Evolutionary conservation across 129 eudicot species (phyloP).

Genomic region (Lactuca saligna): DNA sequence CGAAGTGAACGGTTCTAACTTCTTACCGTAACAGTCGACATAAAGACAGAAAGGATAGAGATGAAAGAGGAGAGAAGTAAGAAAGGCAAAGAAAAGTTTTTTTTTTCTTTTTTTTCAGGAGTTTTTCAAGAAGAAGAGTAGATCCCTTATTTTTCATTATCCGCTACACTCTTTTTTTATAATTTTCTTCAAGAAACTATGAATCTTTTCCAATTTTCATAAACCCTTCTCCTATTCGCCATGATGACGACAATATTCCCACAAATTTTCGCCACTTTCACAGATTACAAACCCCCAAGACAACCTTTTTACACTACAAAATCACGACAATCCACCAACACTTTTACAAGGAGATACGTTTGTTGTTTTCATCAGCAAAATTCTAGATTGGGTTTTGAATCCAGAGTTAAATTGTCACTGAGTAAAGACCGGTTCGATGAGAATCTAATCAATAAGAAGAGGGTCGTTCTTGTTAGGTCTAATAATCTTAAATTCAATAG

Average conservation of each 20-base stretch:
- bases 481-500: slow-evolving; percentile 41
- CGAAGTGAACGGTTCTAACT: neutral
- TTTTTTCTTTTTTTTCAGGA: too few relatives aligned
- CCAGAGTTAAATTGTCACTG: slow-evolving; percentile 21
- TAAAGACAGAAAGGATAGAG: neutral
- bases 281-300: slow-evolving; percentile 34
- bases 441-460: slow-evolving; percentile 23
- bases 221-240: slow-evolving; percentile 17
- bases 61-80: neutral
- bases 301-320: slow-evolving; percentile 26
- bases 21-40: neutral
- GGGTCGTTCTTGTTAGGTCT: slow-evolving; percentile 50
- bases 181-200: slow-evolving; percentile 15
- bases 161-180: neutral
- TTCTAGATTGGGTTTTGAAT: slow-evolving; percentile 26
- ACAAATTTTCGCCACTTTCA: slow-evolving; percentile 46
- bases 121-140: neutral
- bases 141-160: slow-evolving; percentile 10
- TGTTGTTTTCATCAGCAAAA: slow-evolving; percentile 33
- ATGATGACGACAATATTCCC: slow-evolving; percentile 50
- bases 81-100: neutral
- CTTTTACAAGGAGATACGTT: slow-evolving; percentile 27
- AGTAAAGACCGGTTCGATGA: slow-evolving; percentile 24
- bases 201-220: neutral
- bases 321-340: slow-evolving; percentile 34